Percentiles rank a stretch among this genome's conserved stretches.
These are phyloP conservation scores for Tremellales sp. DNA, from an alignment of 1,284 basidiomycete species.

Conservation along the genomic window DNA sequence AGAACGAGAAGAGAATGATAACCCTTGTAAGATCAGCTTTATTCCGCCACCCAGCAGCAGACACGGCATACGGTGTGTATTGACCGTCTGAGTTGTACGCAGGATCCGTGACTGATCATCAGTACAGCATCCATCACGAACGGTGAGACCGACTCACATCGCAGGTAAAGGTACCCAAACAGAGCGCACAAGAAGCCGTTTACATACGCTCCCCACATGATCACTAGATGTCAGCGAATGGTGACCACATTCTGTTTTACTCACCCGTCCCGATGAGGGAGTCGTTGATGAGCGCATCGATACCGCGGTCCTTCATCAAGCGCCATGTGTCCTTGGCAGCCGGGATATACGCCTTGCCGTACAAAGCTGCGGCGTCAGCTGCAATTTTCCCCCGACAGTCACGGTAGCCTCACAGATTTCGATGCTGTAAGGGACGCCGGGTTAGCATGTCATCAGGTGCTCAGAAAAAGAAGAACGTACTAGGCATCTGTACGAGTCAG, in stretches of 20 bases:
- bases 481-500: slow-evolving; percentile 36
- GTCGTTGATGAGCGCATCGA: slow-evolving; percentile 81
- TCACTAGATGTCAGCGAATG: background rate
- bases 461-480: slow-evolving; percentile 38
- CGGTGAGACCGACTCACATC: slow-evolving; percentile 62
- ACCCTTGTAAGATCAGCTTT: slow-evolving; percentile 45
- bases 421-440: slow-evolving; percentile 54
- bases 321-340: slow-evolving; percentile 91
- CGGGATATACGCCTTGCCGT: slow-evolving; percentile 77
- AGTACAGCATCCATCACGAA: slow-evolving; percentile 4
- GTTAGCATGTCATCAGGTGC: slow-evolving; percentile 46
- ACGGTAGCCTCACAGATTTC: slow-evolving; percentile 55
- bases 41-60: background rate
- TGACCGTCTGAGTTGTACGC: slow-evolving; percentile 67
- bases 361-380: slow-evolving; percentile 57
- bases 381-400: background rate
- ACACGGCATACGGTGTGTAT: slow-evolving; percentile 57
- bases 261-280: slow-evolving; percentile 66
- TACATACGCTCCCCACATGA: slow-evolving; percentile 55
- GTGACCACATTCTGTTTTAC: slow-evolving; percentile 2
- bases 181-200: slow-evolving; percentile 72
- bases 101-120: slow-evolving; percentile 55
- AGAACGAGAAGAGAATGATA: slow-evolving; percentile 70
- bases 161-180: slow-evolving; percentile 76
- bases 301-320: slow-evolving; percentile 76